These are phyloP conservation scores for Perilla frutescens DNA, from an alignment of 257 asterid species.

Conservation along the genomic window DNA sequence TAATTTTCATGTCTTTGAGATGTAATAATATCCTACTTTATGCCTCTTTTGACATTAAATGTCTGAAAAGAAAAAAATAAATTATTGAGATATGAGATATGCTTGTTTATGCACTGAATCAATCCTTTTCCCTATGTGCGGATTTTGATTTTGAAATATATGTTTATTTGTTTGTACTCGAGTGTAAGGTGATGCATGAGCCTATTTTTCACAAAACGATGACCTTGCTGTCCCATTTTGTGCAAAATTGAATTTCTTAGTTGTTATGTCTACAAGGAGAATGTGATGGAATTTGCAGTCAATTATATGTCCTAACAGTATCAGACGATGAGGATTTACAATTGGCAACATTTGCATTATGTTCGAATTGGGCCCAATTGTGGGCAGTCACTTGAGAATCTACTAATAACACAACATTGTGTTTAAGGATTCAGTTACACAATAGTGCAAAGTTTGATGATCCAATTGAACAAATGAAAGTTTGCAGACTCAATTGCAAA, in stretches of 20 bases:
- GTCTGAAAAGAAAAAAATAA: background rate
- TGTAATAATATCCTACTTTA: background rate
- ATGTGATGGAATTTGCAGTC: background rate
- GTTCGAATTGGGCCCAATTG: background rate
- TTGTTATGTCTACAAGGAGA: background rate
- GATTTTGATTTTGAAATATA: background rate
- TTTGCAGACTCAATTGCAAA: background rate
- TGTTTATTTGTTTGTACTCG: background rate
- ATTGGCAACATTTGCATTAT: background rate
- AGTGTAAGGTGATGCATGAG: background rate
- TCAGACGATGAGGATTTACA: background rate
- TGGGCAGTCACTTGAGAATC: too few species aligned
- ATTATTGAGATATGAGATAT: background rate
- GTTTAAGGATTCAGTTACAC: background rate
- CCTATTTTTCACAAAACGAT: background rate
- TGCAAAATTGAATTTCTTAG: constrained; percentile 6
- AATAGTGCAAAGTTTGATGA: background rate
- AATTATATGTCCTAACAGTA: background rate
- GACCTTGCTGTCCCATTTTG: background rate
- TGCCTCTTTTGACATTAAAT: background rate
- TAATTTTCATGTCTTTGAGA: background rate
- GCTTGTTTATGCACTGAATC: background rate
- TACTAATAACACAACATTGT: background rate
- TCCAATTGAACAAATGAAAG: background rate
- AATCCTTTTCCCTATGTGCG: background rate